Evolutionary conservation across 768 basidiomycete species (phyloP), one percentile per base, ranked within the genome.

Genomic region (Amanita molliuscula): DNA sequence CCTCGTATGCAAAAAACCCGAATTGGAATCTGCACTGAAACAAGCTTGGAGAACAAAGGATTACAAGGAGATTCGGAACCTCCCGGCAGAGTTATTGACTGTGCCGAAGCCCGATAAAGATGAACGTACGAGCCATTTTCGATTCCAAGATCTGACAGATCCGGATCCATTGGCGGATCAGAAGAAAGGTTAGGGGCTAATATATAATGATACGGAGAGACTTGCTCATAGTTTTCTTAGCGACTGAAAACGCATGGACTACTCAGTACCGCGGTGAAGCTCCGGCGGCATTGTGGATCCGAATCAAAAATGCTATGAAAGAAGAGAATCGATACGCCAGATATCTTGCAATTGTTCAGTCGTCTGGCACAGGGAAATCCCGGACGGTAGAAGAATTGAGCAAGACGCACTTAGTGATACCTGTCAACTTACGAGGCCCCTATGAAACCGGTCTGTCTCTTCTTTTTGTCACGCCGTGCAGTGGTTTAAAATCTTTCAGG

Each of bases 391-490:
- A 47, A 4, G 46, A 47, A 34, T 29, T 47, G 16, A 23, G 28
- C 9, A 47, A 47, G 46, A 34, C 21, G 20, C 31, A 47, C 35
- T 34, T 47, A 37, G 46, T 47, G 46, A 47, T 47, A 25, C 46
- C 46, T 34, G 28, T 47, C 33, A 47, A 47, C 46, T 37, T 47
- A 21, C 46, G 35, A 37, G 31, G 16, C 13, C 20, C 44, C 20
- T 25, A 29, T 18, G 25, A 28, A 28, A 41, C 18, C n/a, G 38
- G 38, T 41, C 38, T 23, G 38, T 41, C 38, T 41, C 38, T 45
- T 34, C n/a, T 34, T 25, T 45, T 45, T 34, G 25, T 34, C 31
- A 6, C 44, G 31, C 25, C 23, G 11, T 18, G 4, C 26, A 45
- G 26, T 45, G 44, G 26, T 34, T 45, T 45, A 28, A 29, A 45